phyloP scores from a whole-genome alignment of 2,329 filamentous ascomycete species.

The Botryotinia calthae region DNA sequence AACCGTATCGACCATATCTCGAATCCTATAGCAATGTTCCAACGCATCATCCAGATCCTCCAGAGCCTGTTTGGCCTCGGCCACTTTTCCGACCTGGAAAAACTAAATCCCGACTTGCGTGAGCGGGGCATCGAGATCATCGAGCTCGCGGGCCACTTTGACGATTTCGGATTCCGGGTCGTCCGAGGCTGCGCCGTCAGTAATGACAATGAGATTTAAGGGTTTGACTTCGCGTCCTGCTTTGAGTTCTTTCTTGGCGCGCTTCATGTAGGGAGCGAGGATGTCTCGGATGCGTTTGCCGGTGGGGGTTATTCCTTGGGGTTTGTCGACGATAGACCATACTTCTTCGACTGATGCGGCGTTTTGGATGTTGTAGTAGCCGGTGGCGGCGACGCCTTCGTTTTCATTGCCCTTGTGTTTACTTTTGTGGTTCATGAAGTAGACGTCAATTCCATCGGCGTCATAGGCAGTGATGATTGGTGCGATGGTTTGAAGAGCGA shows the following conservation, averaged over 20 bases:
- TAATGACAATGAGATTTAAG: slow-evolving; percentile 89
- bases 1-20: slow-evolving; percentile 92
- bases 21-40: slow-evolving; percentile 52
- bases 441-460: slow-evolving; percentile 81
- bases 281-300: slow-evolving; percentile 70
- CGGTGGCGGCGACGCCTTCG: slow-evolving; percentile 45
- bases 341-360: slow-evolving; percentile 60
- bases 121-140: slow-evolving; percentile 64
- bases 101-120: slow-evolving; percentile 93
- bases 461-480: slow-evolving; percentile 81
- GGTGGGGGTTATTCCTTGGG: slow-evolving; percentile 69
- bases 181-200: slow-evolving; percentile 79
- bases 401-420: slow-evolving; percentile 37
- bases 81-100: slow-evolving; percentile 84
- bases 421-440: slow-evolving; percentile 75
- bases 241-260: slow-evolving; percentile 46
- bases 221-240: slow-evolving; percentile 59
- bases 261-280: slow-evolving; percentile 66
- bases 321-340: slow-evolving; percentile 63
- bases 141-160: slow-evolving; percentile 65
- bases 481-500: slow-evolving; percentile 69
- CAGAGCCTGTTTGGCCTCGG: slow-evolving; percentile 61
- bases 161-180: slow-evolving; percentile 72
- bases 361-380: slow-evolving; percentile 63
- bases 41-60: slow-evolving; percentile 74